A percentile compares a stretch with the other conserved stretches of the same genome.
Evolutionary conservation across 371 early-diverging fungal genomes (phyloP).

Genomic region (Saksenaea vasiformis): DNA sequence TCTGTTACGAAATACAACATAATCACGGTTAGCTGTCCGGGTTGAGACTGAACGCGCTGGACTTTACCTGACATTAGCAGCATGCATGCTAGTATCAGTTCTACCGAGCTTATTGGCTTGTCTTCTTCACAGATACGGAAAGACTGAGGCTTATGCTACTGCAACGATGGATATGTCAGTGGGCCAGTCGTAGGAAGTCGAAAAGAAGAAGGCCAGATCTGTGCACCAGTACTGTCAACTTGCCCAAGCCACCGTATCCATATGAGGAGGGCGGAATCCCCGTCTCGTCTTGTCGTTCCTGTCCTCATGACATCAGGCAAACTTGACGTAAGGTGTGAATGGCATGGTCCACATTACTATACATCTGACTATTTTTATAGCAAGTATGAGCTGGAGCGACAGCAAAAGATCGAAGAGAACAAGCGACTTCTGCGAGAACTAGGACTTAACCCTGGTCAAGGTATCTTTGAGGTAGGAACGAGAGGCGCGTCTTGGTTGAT

Average conservation of each 20-base stretch:
- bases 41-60: neutral
- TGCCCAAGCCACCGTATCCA: neutral
- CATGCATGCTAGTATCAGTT: neutral
- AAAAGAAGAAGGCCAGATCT: neutral
- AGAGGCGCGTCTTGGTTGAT: neutral
- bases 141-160: neutral
- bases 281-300: neutral
- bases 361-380: slow-evolving; percentile 13
- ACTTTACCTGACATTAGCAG: neutral
- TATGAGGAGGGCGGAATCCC: neutral
- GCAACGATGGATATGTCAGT: neutral
- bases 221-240: neutral
- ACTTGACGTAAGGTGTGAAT: neutral
- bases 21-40: neutral
- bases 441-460: slow-evolving; percentile 19
- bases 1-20: neutral
- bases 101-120: slow-evolving; percentile 1
- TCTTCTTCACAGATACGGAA: slow-evolving; percentile 1
- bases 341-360: neutral
- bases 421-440: slow-evolving; percentile 38
- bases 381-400: slow-evolving; percentile 43
- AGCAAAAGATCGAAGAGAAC: slow-evolving; percentile 42
- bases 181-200: too few species aligned
- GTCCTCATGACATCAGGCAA: neutral
- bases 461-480: neutral